phyloP scores from a whole-genome alignment of 2,329 filamentous ascomycete genomes.

The Septoria petroselini region DNA sequence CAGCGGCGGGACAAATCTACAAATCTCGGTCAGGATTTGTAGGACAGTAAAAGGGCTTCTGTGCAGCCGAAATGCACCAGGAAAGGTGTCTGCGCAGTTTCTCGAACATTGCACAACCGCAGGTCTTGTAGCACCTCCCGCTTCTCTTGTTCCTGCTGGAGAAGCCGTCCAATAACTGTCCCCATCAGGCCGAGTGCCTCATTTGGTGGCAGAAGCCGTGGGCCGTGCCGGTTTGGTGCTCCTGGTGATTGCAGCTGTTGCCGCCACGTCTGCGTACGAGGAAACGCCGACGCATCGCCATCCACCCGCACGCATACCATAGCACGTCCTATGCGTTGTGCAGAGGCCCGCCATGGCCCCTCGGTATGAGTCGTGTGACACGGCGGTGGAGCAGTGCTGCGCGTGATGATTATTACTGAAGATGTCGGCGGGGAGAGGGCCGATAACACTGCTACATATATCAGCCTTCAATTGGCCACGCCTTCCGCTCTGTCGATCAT shows the following conservation, averaged over 20 bases:
- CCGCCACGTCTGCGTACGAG: neutral
- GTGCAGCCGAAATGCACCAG: too few relatives aligned
- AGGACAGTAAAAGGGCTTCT: too few relatives aligned
- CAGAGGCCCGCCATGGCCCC: neutral
- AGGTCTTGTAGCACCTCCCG: too few relatives aligned
- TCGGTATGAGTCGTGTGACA: too few relatives aligned
- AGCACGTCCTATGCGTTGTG: neutral
- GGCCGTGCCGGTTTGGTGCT: neutral
- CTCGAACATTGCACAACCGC: too few relatives aligned
- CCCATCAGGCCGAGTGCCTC: too few relatives aligned
- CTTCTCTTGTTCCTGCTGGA: too few relatives aligned
- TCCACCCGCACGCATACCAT: too few relatives aligned
- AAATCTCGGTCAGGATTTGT: too few relatives aligned
- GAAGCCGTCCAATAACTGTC: too few relatives aligned
- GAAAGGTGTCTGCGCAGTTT: too few relatives aligned
- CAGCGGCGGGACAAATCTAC: too few relatives aligned
- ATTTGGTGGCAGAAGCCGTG: neutral
- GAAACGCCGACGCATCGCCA: neutral
- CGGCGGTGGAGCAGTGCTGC: neutral
- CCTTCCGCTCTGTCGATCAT: constrained; percentile 4
- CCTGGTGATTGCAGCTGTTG: neutral
- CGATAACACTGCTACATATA: neutral
- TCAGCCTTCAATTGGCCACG: constrained; percentile 6
- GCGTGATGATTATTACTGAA: neutral
- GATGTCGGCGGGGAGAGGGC: neutral